Conservation (phyloP, 352 stramenopile genomes). For the Salisapilia sapeloensis region DNA sequence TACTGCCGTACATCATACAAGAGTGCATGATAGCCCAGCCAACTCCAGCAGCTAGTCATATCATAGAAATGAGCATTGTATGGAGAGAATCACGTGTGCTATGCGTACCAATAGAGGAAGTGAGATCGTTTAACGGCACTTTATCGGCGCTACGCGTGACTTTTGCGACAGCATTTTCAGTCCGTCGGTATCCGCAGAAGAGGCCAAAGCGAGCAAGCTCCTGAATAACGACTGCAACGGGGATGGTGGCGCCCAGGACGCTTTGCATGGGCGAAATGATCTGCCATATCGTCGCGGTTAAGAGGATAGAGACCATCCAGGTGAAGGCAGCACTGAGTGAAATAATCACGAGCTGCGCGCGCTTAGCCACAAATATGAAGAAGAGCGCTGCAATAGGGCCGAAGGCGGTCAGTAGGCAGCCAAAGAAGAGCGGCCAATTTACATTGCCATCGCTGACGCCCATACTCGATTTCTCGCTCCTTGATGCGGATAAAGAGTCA, state of each 20-base stretch:
- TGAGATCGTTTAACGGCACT: slow-evolving; percentile 73
- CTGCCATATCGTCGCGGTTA: slow-evolving; percentile 56
- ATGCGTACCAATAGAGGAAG: slow-evolving; percentile 41
- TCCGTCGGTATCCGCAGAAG: slow-evolving; percentile 64
- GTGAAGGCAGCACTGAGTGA: slow-evolving; percentile 63
- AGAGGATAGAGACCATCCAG: slow-evolving; percentile 66
- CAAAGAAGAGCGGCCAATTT: slow-evolving; percentile 77
- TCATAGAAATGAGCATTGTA: background rate
- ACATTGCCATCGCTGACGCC: slow-evolving; percentile 44
- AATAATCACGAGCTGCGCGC: slow-evolving; percentile 74
- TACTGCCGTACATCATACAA: slow-evolving; percentile 71
- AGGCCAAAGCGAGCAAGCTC: slow-evolving; percentile 51
- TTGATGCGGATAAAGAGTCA: no score
- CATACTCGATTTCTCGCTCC: no score
- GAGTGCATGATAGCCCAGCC: slow-evolving; percentile 73
- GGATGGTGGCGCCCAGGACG: slow-evolving; percentile 59
- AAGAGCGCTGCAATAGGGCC: slow-evolving; percentile 56
- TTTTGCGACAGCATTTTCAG: slow-evolving; percentile 48
- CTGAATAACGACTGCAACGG: slow-evolving; percentile 46
- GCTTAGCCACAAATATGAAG: slow-evolving; percentile 60
- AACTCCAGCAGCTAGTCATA: slow-evolving; percentile 40
- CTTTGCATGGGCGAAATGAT: slow-evolving; percentile 58
- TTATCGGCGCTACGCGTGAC: slow-evolving; percentile 62
- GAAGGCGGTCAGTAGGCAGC: slow-evolving; percentile 66
- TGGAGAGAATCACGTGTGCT: background rate